A percentile compares a stretch with the other conserved stretches of the same genome.
phyloP scores from a whole-genome alignment of 176 grass and related monocot species.

The Themeda triandra region DNA sequence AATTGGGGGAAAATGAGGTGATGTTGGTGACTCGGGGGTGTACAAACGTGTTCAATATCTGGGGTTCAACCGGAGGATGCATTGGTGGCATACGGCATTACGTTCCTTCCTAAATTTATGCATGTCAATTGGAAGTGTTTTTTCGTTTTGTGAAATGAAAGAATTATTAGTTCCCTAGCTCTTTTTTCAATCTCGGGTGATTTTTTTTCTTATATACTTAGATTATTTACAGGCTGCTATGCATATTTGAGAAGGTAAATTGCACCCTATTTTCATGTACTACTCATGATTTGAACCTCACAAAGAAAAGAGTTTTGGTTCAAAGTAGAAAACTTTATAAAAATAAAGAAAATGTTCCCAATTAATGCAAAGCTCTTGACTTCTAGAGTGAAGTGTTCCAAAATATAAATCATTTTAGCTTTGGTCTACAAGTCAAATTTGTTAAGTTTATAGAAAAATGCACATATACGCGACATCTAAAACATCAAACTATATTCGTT shows the following conservation, averaged over 20 bases:
- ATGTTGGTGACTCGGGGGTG: too few relatives aligned
- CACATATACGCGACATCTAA: too few relatives aligned
- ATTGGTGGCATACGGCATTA: background rate
- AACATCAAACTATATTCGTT: background rate
- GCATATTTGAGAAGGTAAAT: background rate
- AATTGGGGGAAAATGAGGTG: background rate
- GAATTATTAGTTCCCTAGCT: too few relatives aligned
- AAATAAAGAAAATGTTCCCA: background rate
- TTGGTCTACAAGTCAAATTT: background rate
- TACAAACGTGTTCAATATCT: conserved; percentile 16
- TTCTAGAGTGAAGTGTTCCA: background rate
- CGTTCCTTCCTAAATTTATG: background rate
- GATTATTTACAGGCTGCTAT: background rate
- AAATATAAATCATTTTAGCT: background rate
- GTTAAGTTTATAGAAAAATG: background rate
- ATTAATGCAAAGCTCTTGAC: background rate
- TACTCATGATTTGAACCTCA: background rate
- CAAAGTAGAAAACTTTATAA: background rate
- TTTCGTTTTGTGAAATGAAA: too few relatives aligned
- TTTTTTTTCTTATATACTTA: too few relatives aligned
- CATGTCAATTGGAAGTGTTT: background rate
- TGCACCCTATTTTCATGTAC: background rate
- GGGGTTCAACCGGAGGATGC: conserved; percentile 15
- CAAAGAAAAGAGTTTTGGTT: background rate
- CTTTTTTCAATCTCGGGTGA: too few relatives aligned